Conservation (phyloP, 352 stramenopile genomes). For the Phytophthora vignae region DNA sequence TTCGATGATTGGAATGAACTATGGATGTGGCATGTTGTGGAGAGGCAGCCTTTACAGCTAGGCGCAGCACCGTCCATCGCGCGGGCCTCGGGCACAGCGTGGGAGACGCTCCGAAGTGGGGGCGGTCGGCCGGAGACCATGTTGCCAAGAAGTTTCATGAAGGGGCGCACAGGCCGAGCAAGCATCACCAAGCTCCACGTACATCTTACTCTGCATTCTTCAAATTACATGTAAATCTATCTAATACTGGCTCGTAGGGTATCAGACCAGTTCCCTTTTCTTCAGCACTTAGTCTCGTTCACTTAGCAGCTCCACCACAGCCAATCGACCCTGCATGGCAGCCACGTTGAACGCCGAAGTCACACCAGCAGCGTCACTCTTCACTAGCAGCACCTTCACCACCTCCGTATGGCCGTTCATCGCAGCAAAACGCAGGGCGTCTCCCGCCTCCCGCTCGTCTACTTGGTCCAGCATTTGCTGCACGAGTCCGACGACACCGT, state of each 20-base stretch:
- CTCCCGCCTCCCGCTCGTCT: slow-evolving; percentile 3
- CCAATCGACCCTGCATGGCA: slow-evolving; percentile 24
- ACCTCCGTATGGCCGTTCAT: slow-evolving; percentile 24
- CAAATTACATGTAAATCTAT: not conserved
- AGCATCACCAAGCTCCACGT: no score
- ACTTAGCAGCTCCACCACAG: slow-evolving; percentile 25
- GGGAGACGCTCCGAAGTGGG: no score
- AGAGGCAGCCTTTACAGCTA: no score
- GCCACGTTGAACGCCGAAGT: slow-evolving; percentile 20
- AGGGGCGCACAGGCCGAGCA: no score
- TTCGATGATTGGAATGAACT: no score
- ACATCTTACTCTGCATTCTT: not conserved
- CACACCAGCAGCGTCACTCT: slow-evolving; percentile 23
- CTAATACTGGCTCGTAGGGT: not conserved
- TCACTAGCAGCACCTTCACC: slow-evolving; percentile 21
- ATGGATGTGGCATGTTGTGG: no score
- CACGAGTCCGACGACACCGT: slow-evolving; percentile 15
- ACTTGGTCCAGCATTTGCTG: slow-evolving; percentile 26
- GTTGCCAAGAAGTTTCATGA: no score
- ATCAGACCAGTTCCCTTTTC: not conserved
- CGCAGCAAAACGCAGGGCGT: slow-evolving; percentile 11
- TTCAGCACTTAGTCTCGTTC: slow-evolving; percentile 12
- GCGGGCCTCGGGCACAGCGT: no score
- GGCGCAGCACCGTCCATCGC: no score
- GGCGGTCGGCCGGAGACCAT: no score